A percentile compares a stretch with the other conserved stretches of the same genome.
Conservation (phyloP, 495 filamentous ascomycete species). For the Xylaria telfairii region DNA sequence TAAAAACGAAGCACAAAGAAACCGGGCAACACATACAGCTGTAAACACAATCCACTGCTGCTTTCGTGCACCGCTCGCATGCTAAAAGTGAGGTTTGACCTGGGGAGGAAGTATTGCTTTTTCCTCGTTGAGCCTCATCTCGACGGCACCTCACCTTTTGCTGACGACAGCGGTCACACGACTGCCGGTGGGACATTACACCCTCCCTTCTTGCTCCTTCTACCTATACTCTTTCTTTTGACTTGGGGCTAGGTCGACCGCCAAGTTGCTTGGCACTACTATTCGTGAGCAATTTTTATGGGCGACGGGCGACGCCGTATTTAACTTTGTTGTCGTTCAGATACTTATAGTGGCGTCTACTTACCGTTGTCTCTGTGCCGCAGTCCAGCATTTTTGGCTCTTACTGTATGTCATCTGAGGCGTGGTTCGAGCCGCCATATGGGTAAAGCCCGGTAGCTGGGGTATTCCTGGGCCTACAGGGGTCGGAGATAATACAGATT, state of each 20-base stretch:
- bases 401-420: slow-evolving; percentile 2
- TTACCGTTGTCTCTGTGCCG: background rate
- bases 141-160: slow-evolving; percentile 4
- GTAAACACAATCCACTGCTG: slow-evolving; percentile 8
- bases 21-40: background rate
- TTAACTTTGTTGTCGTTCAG: background rate
- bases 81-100: background rate
- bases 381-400: background rate
- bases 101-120: background rate
- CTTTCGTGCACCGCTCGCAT: slow-evolving; percentile 2
- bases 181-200: slow-evolving; percentile 2
- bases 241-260: background rate
- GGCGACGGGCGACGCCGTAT: background rate
- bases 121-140: background rate
- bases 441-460: background rate
- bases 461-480: background rate
- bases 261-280: background rate
- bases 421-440: background rate
- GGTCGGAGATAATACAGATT: background rate
- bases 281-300: background rate
- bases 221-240: background rate
- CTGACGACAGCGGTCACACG: slow-evolving; percentile 7
- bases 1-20: background rate
- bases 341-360: background rate
- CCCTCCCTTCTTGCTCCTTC: background rate